Percentiles rank a stretch among this genome's conserved stretches.
Evolutionary conservation across 176 grass and related monocot genomes (phyloP).

Genomic region (Chloris gayana): DNA sequence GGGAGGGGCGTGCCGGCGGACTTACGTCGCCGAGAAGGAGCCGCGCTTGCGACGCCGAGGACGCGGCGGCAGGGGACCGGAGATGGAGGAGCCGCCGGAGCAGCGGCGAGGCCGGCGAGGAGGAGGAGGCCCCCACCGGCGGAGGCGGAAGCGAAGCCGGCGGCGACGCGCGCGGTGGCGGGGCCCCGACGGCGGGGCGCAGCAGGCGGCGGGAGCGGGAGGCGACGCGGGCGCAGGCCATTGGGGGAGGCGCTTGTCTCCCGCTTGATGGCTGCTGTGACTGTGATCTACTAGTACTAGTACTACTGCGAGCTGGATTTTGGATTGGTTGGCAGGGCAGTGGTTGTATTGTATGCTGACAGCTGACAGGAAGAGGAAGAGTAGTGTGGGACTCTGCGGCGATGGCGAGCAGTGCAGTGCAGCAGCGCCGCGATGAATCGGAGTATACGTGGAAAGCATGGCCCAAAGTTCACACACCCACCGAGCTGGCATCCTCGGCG

Average conservation of each 20-base stretch:
- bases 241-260: background rate
- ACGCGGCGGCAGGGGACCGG: background rate
- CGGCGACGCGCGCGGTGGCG: background rate
- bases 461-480: background rate
- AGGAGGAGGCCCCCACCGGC: background rate
- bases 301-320: background rate
- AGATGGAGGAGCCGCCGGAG: slow-evolving; percentile 30
- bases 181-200: background rate
- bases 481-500: background rate
- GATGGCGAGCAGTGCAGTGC: no score
- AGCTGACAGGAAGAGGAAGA: background rate
- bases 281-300: no score
- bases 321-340: background rate
- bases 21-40: slow-evolving; percentile 30
- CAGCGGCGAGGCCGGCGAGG: background rate
- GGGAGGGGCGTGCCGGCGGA: background rate
- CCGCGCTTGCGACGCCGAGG: background rate
- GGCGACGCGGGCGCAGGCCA: slow-evolving; percentile 38
- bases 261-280: background rate
- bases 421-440: no score
- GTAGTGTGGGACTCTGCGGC: no score
- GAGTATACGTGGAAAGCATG: background rate
- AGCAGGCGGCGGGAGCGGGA: slow-evolving; percentile 24
- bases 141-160: background rate
- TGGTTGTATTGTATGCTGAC: background rate